Percentiles rank a stretch among this genome's conserved stretches.
Evolutionary conservation across 768 basidiomycete species (phyloP).

Genomic region (Daedaleopsis nitida): DNA sequence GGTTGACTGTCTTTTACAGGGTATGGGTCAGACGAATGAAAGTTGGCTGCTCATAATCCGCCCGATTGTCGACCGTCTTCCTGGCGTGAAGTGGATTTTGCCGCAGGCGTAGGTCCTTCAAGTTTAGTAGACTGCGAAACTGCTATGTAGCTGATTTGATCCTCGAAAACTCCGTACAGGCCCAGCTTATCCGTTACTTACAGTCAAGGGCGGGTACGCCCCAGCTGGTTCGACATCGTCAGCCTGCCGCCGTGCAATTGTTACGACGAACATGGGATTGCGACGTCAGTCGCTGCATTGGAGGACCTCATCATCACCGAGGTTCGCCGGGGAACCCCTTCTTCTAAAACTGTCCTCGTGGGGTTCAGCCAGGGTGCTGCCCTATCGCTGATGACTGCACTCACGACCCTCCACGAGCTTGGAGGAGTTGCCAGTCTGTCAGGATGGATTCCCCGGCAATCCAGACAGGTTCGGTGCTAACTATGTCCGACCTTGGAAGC

Average conservation of each 20-base stretch:
- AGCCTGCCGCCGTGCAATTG: constrained; percentile 37
- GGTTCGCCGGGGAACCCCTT: constrained; percentile 38
- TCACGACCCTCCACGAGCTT: constrained; percentile 44
- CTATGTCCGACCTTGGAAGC: neutral
- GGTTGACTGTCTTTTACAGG: constrained; percentile 29
- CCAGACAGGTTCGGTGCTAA: constrained; percentile 34
- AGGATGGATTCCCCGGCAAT: constrained; percentile 45
- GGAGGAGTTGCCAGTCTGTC: constrained; percentile 47
- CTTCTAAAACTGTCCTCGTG: constrained; percentile 40
- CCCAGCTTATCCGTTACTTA: constrained; percentile 34
- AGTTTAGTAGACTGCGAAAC: neutral
- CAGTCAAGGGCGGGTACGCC: constrained; percentile 31
- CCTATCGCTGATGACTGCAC: constrained; percentile 39
- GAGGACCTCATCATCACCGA: constrained; percentile 41
- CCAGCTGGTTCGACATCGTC: constrained; percentile 47
- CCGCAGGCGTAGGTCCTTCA: constrained; percentile 42
- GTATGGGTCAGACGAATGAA: constrained; percentile 41
- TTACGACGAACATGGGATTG: constrained; percentile 37
- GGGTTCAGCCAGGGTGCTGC: constrained; percentile 50
- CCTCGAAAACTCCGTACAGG: constrained; percentile 19
- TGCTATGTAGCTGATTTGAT: constrained; percentile 1
- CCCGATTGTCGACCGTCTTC: constrained; percentile 38
- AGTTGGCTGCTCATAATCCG: constrained; percentile 39
- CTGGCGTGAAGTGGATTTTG: constrained; percentile 44
- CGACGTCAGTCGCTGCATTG: constrained; percentile 37